Evolutionary conservation across 352 stramenopile genomes (phyloP), one percentile per base, ranked within the genome.

Genomic region (Pythium scleroteichum): DNA sequence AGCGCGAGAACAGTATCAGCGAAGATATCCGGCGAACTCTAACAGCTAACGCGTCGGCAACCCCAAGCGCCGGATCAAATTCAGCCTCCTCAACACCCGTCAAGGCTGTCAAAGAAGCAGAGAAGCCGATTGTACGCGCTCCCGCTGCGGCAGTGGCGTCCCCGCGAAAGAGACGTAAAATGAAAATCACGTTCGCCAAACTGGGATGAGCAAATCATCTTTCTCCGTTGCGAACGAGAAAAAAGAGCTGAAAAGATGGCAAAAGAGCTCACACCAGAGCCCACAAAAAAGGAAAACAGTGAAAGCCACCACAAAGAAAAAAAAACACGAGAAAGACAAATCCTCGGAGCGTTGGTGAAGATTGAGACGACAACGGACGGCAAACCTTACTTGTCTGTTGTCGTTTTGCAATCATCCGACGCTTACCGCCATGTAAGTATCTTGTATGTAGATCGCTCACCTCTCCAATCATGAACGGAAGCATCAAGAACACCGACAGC

Each of bases 151-250:
- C 68, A 5, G 71, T 82, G 41, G 79, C 82, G 40, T 92, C 85
- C 47, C 85, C 85, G 47, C 85, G 85, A 73, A 94, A 94, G 69
- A 80, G 85, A 80, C 85, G 85, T 87, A 94, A 94, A 88, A 94
- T 94, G 85, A 94, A 94, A 89, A 94, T 94, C 75, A 90, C 82
- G 74, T 94, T 94, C 88, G 76, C 68, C 64, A 91, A 94, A 89
- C 74, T 92, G 66, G 88, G 85, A 76, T 94, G 77, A 93, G 66
- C 27, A 60, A 41, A 14, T 49, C 49, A 65, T 68, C 45, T 52
- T 57, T 66, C 32, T 62, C 55, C 63, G 19, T 48, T 51, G 38
- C 48, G 64, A 55, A 71, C 23, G 53, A 50, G 71, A 69, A 55
- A 66, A 59, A 66, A 69, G n/a, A 79, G 71, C 65, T 53, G 64